Evolutionary conservation across 2,329 filamentous ascomycete species (phyloP), one percentile per base, ranked within the genome.

Genomic region (Bimuria novae-zelandiae): DNA sequence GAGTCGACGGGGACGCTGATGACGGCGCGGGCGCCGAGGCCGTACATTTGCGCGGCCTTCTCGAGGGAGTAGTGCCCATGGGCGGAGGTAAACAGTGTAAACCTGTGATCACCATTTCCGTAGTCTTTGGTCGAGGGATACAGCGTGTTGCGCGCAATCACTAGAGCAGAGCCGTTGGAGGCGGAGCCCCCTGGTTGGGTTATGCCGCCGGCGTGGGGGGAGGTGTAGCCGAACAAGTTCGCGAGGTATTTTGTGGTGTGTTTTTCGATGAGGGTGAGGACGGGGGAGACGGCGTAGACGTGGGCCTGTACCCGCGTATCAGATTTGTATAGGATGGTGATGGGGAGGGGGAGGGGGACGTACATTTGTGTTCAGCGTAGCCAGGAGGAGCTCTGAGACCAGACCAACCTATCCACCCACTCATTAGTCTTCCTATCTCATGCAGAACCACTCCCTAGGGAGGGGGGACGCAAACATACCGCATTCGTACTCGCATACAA

Each of bases 61-160:
- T 96, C 91, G 22, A 97, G 84, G 4, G 88, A 92, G 78, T 97
- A 99, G 79, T 97, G 94, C 0, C 93, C 92, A 72, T 97, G 92
- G 0, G 82, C 85, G 61, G 87, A 90, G 2, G 93, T 97, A 77
- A 97, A 97, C 49, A 97, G 76, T 17, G 91, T 88, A 65, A 97
- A 93, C 17, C 82, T 80, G 51, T 76, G 71, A 37, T 61, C 49
- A 1, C 79, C 82, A 67, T 92, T 91, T 14, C 94, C 94, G 1
- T 82, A 72, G 0, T 77, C 77, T 73, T 96, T 96, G 46, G 88
- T 91, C 8, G 84, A 80, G 0, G 93, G 92, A 70, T 86, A 96
- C 2, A 97, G 80, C 0, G 84, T 88, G 77, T 96, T 97, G 54
- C 93, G 85, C 3, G 94, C 93, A 57, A 96, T 85, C 23, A 96